phyloP scores from a whole-genome alignment of 495 filamentous ascomycete genomes.

The Tricharina praecox region DNA sequence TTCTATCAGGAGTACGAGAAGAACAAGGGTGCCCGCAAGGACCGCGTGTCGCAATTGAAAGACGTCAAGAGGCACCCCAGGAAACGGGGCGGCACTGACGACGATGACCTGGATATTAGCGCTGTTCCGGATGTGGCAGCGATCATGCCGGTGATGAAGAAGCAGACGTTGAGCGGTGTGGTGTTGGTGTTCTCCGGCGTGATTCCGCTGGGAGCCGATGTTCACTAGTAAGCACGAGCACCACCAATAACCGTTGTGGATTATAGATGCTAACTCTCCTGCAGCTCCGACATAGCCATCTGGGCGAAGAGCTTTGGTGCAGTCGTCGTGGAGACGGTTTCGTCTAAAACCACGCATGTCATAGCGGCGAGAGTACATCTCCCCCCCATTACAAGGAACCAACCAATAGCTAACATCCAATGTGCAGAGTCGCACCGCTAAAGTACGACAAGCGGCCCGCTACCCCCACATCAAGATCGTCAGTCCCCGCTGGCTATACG shows the following conservation, averaged over 20 bases:
- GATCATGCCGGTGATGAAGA: conserved; percentile 66
- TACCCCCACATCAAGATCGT: conserved; percentile 69
- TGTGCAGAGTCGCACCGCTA: conserved; percentile 61
- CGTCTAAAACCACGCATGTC: conserved; percentile 45
- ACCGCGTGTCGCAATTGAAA: conserved; percentile 35
- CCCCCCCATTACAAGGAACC: conserved; percentile 28
- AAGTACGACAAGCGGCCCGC: conserved; percentile 63
- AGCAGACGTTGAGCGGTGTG: conserved; percentile 46
- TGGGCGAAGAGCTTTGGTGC: conserved; percentile 80
- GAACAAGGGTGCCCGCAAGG: conserved; percentile 33
- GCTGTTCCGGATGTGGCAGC: conserved; percentile 69
- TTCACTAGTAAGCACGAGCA: conserved; percentile 36
- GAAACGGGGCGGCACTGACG: conserved; percentile 13
- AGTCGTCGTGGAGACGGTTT: conserved; percentile 43
- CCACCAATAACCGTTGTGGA: conserved; percentile 9
- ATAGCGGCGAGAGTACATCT: conserved; percentile 37
- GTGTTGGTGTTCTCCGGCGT: conserved; percentile 77
- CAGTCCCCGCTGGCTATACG: conserved; percentile 69
- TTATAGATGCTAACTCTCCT: conserved; percentile 10
- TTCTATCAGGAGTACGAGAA: conserved; percentile 73
- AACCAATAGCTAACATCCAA: conserved; percentile 36
- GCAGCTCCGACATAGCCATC: conserved; percentile 59
- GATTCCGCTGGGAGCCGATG: conserved; percentile 61
- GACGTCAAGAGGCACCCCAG: conserved; percentile 28
- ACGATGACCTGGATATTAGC: conserved; percentile 38